Conservation (phyloP, 176 grass and related monocot species). For the Carex myosuroides region DNA sequence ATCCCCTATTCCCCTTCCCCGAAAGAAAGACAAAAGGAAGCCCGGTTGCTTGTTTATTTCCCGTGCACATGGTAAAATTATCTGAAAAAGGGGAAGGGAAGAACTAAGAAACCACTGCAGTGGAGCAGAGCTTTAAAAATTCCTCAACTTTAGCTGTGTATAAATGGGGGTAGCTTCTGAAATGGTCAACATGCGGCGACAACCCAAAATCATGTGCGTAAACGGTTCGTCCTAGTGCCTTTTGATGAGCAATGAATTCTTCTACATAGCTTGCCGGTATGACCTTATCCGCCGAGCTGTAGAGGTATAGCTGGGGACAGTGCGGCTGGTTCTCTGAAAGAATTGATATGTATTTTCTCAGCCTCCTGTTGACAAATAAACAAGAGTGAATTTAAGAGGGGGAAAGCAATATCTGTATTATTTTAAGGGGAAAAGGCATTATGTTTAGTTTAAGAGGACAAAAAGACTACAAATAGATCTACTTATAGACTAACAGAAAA, state of each 20-base stretch:
- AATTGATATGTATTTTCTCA: slow-evolving; percentile 47
- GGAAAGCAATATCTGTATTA: neutral
- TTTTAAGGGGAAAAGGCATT: neutral
- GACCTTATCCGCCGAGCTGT: slow-evolving; percentile 74
- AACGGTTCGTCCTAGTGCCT: slow-evolving; percentile 42
- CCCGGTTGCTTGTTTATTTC: neutral
- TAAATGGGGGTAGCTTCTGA: slow-evolving; percentile 72
- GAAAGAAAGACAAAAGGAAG: neutral
- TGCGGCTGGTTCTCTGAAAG: slow-evolving; percentile 60
- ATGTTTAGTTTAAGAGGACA: too few species aligned
- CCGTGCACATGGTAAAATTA: neutral
- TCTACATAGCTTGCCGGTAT: slow-evolving; percentile 57
- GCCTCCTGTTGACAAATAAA: slow-evolving; percentile 43
- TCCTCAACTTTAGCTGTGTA: slow-evolving; percentile 77
- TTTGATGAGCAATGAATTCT: slow-evolving; percentile 67
- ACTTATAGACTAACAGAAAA: too few species aligned
- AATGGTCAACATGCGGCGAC: slow-evolving; percentile 89
- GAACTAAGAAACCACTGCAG: slow-evolving; percentile 26
- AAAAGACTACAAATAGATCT: neutral
- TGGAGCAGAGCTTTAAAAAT: slow-evolving; percentile 53
- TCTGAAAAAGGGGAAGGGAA: neutral
- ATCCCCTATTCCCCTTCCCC: neutral
- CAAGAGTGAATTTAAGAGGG: neutral
- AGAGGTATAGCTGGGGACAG: slow-evolving; percentile 91
- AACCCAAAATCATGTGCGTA: slow-evolving; percentile 65